These are phyloP conservation scores for Euphorbia schlechtendalii DNA, from an alignment of 441 rosid genomes.

Conservation along the genomic window DNA sequence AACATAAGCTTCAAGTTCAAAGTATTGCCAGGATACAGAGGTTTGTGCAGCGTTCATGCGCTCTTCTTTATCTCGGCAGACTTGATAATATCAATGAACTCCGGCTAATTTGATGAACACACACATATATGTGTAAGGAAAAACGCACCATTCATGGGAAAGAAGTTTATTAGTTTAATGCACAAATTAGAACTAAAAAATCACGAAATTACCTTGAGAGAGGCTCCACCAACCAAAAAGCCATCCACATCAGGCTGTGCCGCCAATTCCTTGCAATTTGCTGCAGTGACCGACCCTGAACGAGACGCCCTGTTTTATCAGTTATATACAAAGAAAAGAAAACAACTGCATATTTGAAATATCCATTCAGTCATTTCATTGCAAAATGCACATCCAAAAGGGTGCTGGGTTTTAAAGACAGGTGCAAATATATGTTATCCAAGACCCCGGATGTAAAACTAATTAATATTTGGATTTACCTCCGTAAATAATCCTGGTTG, in stretches of 20 bases:
- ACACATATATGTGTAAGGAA: neutral
- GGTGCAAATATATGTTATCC: too few relatives aligned
- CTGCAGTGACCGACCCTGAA: conserved; percentile 62
- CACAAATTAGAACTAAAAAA: neutral
- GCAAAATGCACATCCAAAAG: too few relatives aligned
- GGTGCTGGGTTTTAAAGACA: too few relatives aligned
- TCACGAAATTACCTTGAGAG: conserved; percentile 40
- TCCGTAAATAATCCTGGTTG: conserved; percentile 62
- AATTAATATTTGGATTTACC: conserved; percentile 30
- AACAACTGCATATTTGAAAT: too few relatives aligned
- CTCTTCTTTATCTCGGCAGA: conserved; percentile 47
- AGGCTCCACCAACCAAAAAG: conserved; percentile 74
- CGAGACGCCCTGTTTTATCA: neutral
- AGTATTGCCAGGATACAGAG: neutral
- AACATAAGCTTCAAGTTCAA: conserved; percentile 4
- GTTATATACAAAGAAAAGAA: neutral
- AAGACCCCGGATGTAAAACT: too few relatives aligned
- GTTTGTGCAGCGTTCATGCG: conserved; percentile 3
- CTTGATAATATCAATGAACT: conserved; percentile 56
- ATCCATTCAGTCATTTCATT: too few relatives aligned
- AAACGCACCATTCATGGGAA: neutral
- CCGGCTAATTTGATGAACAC: conserved; percentile 31
- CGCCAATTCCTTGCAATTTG: conserved; percentile 58
- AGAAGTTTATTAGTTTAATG: neutral
- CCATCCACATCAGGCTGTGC: conserved; percentile 61